Conservation (phyloP, 176 grass and related monocot species). For the Hordeum marinum region DNA sequence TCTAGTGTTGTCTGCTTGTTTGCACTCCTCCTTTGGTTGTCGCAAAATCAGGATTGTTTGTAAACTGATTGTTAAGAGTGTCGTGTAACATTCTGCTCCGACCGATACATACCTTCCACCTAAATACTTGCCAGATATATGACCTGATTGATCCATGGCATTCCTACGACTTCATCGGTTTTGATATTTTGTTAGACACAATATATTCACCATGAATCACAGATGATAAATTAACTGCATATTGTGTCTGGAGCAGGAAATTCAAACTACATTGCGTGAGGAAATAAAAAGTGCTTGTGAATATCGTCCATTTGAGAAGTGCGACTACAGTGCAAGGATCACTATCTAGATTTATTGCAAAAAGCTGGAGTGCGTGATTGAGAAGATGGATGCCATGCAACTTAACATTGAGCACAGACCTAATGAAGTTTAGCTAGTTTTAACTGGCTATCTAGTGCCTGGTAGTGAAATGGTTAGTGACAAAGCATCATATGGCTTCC, state of each 20-base stretch:
- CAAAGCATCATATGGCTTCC: background rate
- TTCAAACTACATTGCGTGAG: conserved; percentile 69
- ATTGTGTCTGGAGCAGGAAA: conserved; percentile 52
- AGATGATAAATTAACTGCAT: background rate
- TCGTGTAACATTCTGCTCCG: background rate
- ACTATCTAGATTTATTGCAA: conserved; percentile 82
- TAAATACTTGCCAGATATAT: background rate
- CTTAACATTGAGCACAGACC: conserved; percentile 46
- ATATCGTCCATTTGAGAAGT: conserved; percentile 86
- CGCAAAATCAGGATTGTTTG: background rate
- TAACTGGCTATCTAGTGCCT: background rate
- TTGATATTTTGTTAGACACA: background rate
- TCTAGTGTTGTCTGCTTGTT: background rate
- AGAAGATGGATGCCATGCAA: conserved; percentile 74
- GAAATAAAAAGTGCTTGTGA: conserved; percentile 86
- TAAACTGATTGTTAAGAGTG: background rate
- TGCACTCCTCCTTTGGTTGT: background rate
- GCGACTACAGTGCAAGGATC: conserved; percentile 73
- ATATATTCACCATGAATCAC: background rate
- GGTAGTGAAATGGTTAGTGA: background rate
- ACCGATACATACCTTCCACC: background rate
- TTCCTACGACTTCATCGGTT: background rate
- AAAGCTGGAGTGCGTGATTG: conserved; percentile 71
- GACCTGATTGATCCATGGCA: background rate
- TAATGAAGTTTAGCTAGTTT: background rate